Base-by-base conservation (phyloP, 495 filamentous ascomycete genomes). In the Podospora pseudocomata region DNA sequence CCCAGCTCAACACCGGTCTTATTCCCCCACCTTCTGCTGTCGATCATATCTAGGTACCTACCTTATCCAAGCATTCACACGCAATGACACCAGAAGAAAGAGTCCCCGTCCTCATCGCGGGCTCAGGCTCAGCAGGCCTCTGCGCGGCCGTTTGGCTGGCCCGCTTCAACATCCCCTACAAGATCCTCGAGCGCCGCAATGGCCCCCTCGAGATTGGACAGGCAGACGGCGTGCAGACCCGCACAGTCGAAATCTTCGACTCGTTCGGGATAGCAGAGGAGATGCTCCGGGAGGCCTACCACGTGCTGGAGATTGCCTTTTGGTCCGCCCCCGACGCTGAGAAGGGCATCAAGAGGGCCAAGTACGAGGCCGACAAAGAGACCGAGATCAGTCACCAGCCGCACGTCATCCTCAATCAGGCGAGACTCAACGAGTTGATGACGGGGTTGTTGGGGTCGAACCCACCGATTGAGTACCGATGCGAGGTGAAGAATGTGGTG, bases 241-340 rank as follows among this genome's bases (percentile, higher is more conserved):
- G 92, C 1, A 92, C 91, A 1, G 86, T 93, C 11, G 92, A 95
- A 74, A 88, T 96, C 57, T 90, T 93, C 63, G 90, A 95, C 69
- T 89, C 86, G 39, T 92, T 94, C 59, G 90, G 90, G 0, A 78
- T 94, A 15, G 82, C 85, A 0, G 90, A 93, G 65, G 84, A 88
- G 53, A 73, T 94, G 28, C 82, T 93, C n/a, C 83, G 85, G 15
- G 90, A 93, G 71, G 83, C 87, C 0, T 92, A 89, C 67, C 90
- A 91, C 73, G 85, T 90, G 19, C 77, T 88, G 3, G 92, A 94
- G 79, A 82, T 88, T 0, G 80, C 79, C 1, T 91, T 91, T 70
- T 92, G 88, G 89, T 74, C 79, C 5, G 74, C 77, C 3, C 13
- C 49, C 15, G 63, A 63, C 6, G 66, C 5, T 4, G 71, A 67